Evolutionary conservation across 1,284 basidiomycete species (phyloP), one percentile per base, ranked within the genome.

Genomic region (Exsudoporus floridanus): DNA sequence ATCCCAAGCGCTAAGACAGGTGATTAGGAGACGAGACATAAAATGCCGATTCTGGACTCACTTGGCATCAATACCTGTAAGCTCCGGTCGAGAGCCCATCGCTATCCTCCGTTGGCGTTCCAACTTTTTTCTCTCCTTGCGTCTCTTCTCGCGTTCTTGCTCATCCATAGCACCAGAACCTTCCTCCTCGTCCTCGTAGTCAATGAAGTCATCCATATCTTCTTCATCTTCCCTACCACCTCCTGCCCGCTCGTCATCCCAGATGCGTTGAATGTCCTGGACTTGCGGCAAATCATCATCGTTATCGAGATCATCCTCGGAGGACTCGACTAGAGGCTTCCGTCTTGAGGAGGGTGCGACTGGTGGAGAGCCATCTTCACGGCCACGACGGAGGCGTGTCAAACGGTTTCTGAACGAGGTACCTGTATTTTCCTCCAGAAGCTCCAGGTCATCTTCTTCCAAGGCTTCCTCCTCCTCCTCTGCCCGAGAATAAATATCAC

Each of bases 351-450:
- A 81, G 19, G 80, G 83, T 39, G 79, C 75, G 19, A 74, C 77
- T 13, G 81, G 81, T 34, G 84, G 83, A n/a, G 86, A 88, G 46
- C 78, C 79, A 10, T 84, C 83, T 60, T 83, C 82, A 57, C 84
- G 80, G 35, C 83, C 85, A 49, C 88, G 84, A 56, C 88, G 83
- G 40, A 91, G 77, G 58, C 90, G 83, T 59, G 85, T 88, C 39
- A 92, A 76, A 63, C 79, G 82, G 62, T 75, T 79, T 64, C 78
- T 81, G 72, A 84, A 85, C 4, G 81, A 78, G 19, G 82, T 80
- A 9, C 96, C 94, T 4, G 93, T 94, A 63, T 98, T 99, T 77
- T 99, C 97, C 65, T 92, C 92, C 21, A 99, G 71, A 9, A 99
- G 80, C 49, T 96, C 95, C 49, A 99, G 74, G 67, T 99, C 97